Evolutionary conservation across 2,329 filamentous ascomycete genomes (phyloP), one percentile per base, ranked within the genome.

Genomic region (Aureobasidium uvarum): DNA sequence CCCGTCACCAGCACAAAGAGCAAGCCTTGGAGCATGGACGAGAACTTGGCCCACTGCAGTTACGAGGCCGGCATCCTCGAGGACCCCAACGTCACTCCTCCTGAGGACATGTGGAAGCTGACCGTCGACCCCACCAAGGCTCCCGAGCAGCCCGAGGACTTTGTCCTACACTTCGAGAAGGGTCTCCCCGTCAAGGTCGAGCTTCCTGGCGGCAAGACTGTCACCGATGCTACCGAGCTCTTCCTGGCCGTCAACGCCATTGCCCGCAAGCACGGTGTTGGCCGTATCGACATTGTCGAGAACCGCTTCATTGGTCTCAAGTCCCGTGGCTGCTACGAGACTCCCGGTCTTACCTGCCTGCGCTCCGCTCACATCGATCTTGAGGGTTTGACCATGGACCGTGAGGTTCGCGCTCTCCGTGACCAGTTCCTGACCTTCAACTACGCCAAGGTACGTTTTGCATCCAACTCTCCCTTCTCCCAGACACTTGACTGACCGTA

Each of bases 41-140:
- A 88, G 77, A 90, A 91, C 79, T 73, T 91, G 71, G 89, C 87
- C 65, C 90, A 94, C 79, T 91, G 87, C 82, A 84, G 80, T 67
- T 96, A 95, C 77, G 91, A 96, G 81, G 88, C 88, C 60, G 90
- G 90, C 74, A 88, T 88, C 68, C 83, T 91, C 66, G 89, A 91
- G 78, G 85, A 86, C 71, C 84, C 85, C 66, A 77, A 81, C 74
- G 80, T 83, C 71, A 86, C 87, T 66, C 85, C 90, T 43, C 89
- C 90, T 64, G 81, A 84, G 71, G 89, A 93, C 76, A 90, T 94
- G 86, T 94, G 91, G 91, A 93, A 86, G 72, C 81, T 88, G 72
- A 84, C 83, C n/a, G 73, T 71, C 66, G 87, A 89, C 72, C 89
- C 89, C 46, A 78, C 84, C 68, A 84, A 86, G 67, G 90, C 89